Base-by-base conservation (phyloP, 805 yeast genomes). In the Schwanniomyces polymorphus region DNA sequence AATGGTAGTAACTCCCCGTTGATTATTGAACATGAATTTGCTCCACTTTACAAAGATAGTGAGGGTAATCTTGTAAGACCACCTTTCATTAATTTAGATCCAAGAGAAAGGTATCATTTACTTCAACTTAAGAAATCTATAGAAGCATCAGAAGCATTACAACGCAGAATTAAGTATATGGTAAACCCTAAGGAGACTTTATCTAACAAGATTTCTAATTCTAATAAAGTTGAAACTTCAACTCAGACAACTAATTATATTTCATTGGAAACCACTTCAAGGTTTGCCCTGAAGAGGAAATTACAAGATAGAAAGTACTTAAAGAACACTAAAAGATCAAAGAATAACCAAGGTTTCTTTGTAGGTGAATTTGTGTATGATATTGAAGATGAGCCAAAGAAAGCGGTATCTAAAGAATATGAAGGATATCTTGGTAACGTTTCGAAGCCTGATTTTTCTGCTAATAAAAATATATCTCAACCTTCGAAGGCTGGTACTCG, bases 41-140 rank as follows among this genome's bases (percentile, higher is more conserved):
- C 71, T 2, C 67, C 71, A 4, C 46, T 63, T 23, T 72, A 72
- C 49, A 53, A 59, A 10, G 76, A 74, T 47, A 63, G 58, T 6
- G 59, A 65, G 1, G 77, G 77, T 9, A 65, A 69, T 38, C 51
- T 69, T 42, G 72, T 67, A 3, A 59, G 78, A 40, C 78, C 78
- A 0, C 76, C 78, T 5, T 70, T 74, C 51, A 73, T 74, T 35
- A 71, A 70, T 40, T 59, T 72, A 40, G 77, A 72, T 47, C 78
- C 78, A 1, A 49, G 68, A 29, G 78, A 74, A 50, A 56, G 78
- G 25, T 69, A 74, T 49, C 72, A 70, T 11, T 59, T 74, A 46
- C 54, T 73, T 27, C 76, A 71, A 51, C 52, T 72, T 41, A 74
- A 73, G 45, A 59, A 61, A 49, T 61, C 74, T 2, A 56, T 72